Evolutionary conservation across 495 filamentous ascomycete genomes (phyloP), one percentile per base, ranked within the genome.

Genomic region (Mytilinidion resinicola): DNA sequence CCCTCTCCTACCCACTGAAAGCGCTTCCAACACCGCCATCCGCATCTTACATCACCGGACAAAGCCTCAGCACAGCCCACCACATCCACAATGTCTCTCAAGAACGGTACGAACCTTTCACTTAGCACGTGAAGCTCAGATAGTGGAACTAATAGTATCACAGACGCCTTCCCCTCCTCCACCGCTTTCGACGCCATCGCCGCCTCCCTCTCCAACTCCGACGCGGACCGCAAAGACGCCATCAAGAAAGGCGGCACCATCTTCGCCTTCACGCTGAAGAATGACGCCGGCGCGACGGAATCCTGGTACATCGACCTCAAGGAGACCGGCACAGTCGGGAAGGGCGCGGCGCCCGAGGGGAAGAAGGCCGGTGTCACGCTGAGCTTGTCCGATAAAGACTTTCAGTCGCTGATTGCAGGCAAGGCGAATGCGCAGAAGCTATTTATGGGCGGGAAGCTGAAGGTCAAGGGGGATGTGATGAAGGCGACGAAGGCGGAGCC

Each of bases 391-490:
- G 93, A 98, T 59, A 82, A 80, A 46, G 91, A 98, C 69, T 98
- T 98, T 65, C 79, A 74, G 30, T 82, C 82, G 68, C 81, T 98
- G 55, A 84, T 95, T 50, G 70, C 80, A 50, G 93, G 95, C 65
- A 91, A 95, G 80, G 90, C 87, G 68, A 91, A 96, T 63, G 91
- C 93, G 52, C 93, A 97, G 81, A 84, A 85, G 66, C 74, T 98
- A 56, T 98, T 97, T 78, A 96, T 98, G 91, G 80, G 80, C 8
- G 93, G 93, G 68, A 96, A 95, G 80, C 79, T 98, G 69, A 98
- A 96, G 86, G 83, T 97, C 68, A 95, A 91, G 82, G 93, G 93
- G 49, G 90, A 97, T 73, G 85, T 98, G 49, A 97, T 97, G 95
- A 95, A 95, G 83, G 93, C 93, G 21, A 96, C 93, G 44, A 96